Percentiles rank a stretch among this genome's conserved stretches.
Evolutionary conservation across 257 asterid species (phyloP).

Genomic region (Salvia miltiorrhiza): DNA sequence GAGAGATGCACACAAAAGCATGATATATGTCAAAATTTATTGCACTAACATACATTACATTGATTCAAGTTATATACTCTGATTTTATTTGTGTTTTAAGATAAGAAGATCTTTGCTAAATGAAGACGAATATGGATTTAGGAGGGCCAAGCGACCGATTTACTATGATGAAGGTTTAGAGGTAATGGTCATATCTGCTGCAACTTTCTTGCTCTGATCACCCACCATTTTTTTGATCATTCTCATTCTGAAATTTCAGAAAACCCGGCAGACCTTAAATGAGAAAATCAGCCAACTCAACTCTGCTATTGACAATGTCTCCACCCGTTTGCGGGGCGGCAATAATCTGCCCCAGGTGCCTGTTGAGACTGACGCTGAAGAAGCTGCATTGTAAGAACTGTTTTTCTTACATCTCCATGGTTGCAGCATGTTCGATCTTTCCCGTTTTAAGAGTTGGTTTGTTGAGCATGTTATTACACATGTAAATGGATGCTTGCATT

Average conservation of each 20-base stretch:
- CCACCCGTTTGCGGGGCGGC: slow-evolving; percentile 83
- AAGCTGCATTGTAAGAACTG: slow-evolving; percentile 41
- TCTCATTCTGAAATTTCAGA: slow-evolving; percentile 43
- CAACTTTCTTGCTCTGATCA: slow-evolving; percentile 13
- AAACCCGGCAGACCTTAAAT: slow-evolving; percentile 67
- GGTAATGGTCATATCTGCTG: slow-evolving; percentile 33
- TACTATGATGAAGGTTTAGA: slow-evolving; percentile 82
- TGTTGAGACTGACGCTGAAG: slow-evolving; percentile 59
- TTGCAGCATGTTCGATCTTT: slow-evolving; percentile 7
- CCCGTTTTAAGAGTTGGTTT: slow-evolving; percentile 6
- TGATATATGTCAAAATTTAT: background rate
- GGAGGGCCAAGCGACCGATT: slow-evolving; percentile 63
- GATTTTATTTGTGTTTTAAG: slow-evolving; percentile 32
- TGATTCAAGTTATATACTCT: background rate
- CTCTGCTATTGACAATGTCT: slow-evolving; percentile 82
- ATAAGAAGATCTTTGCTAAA: slow-evolving; percentile 71
- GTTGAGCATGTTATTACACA: slow-evolving; percentile 7
- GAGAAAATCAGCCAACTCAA: slow-evolving; percentile 77
- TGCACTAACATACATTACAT: background rate
- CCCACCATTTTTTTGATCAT: background rate
- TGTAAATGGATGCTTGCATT: slow-evolving; percentile 13
- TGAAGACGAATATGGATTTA: slow-evolving; percentile 83
- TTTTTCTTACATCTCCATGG: slow-evolving; percentile 4
- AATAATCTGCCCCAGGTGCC: slow-evolving; percentile 54
- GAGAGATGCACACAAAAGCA: background rate